These are phyloP conservation scores for Chalciporus piperatus DNA, from an alignment of 768 basidiomycete genomes.

Conservation along the genomic window DNA sequence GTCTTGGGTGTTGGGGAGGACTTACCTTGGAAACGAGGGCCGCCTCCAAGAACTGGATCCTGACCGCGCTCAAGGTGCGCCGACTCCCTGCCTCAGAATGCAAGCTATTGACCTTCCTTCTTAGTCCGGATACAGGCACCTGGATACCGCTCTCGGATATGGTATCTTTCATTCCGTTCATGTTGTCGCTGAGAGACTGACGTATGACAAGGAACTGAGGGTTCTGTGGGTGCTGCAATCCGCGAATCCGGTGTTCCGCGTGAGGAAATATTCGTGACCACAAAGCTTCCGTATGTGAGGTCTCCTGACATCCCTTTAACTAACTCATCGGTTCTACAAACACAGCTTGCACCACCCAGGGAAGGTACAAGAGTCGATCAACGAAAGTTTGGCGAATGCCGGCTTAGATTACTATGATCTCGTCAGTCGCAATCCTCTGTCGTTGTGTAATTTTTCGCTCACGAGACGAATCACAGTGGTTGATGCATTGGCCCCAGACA, in stretches of 20 bases:
- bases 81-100: background rate
- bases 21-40: background rate
- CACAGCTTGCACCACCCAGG: constrained; percentile 23
- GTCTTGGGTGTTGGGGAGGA: background rate
- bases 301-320: background rate
- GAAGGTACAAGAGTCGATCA: constrained; percentile 40
- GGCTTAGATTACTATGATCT: constrained; percentile 49
- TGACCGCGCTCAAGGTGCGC: background rate
- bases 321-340: background rate
- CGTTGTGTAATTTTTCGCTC: background rate
- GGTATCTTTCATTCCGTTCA: background rate
- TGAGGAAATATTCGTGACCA: constrained; percentile 46
- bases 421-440: constrained; percentile 9
- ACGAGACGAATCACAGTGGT: background rate
- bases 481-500: constrained; percentile 5
- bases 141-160: constrained; percentile 33
- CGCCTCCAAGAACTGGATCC: background rate
- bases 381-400: constrained; percentile 40
- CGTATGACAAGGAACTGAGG: constrained; percentile 36
- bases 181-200: background rate
- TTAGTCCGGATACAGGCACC: constrained; percentile 43
- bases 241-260: constrained; percentile 45
- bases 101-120: background rate
- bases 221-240: constrained; percentile 44
- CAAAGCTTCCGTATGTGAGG: constrained; percentile 40